Evolutionary conservation across 352 stramenopile genomes (phyloP), one percentile per base, ranked within the genome.

Genomic region (Pythium angustatum): DNA sequence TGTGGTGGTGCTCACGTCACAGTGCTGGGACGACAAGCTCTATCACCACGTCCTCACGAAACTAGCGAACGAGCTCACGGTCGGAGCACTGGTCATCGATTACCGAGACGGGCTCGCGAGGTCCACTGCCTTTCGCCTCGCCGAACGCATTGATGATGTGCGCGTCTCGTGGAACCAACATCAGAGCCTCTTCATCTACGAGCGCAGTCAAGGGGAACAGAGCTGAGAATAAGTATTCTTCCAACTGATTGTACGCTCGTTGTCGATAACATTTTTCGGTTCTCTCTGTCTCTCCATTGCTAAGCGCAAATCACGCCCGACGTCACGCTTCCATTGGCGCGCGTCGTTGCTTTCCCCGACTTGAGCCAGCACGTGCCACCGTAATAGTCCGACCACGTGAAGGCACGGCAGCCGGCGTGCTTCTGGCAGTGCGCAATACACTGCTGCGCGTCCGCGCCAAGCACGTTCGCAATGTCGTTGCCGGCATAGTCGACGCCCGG

Each of bases 1-100:
- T 2, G 38, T 87, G 14, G 41, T 90, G 19, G 51, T 90, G 17
- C 70, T 90, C 19, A 83, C 78, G 11, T 90, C 81, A 19, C 81
- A 87, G 28, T 90, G 81, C 54, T 90, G 81, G 81, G 78, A 87
- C 56, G 21, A 19, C 0, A 45, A 57, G 12, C 65, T 90, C 17
- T 75, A 81, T 48, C 56, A 45, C 2, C 62, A 64, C 2, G 54
- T 87, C 5, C 58, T 69, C 19, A 7, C 21, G 44, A 87, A 90
- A 53, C 71, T 87, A 15, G 73, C 75, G 45, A 50, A 40, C 1
- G 75, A 87, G 51, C 62, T 87, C n/a, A 59, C 48, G 3, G 5
- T 44, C 6, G 58, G 44, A 22, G 36, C 69, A 2, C 33, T 90
- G 21, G 77, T 87, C 1, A 56, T 90, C 24, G 80, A 90, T 58